Evolutionary conservation across 768 basidiomycete species (phyloP).

Genomic region (Termitomyces sp.): DNA sequence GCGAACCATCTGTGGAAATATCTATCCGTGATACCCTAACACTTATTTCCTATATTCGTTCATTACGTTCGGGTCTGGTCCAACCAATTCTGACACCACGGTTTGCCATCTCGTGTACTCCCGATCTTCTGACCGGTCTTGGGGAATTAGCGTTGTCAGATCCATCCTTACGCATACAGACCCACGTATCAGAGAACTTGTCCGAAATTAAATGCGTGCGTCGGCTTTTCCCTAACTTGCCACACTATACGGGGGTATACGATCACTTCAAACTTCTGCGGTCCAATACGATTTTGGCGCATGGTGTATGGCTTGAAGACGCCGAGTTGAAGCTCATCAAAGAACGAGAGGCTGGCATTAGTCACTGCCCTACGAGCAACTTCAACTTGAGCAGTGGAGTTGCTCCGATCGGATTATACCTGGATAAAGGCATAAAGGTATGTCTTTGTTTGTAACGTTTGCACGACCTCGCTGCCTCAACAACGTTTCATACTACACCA

Average conservation of each 20-base stretch:
- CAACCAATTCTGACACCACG: conserved; percentile 92
- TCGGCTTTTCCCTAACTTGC: conserved; percentile 56
- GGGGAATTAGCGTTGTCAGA: conserved; percentile 56
- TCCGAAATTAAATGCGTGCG: conserved; percentile 65
- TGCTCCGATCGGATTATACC: conserved; percentile 69
- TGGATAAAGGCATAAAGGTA: conserved; percentile 87
- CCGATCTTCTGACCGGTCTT: conserved; percentile 57
- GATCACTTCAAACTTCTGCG: conserved; percentile 73
- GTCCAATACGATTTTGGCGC: conserved; percentile 80
- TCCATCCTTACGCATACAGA: conserved; percentile 74
- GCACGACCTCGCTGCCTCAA: neutral
- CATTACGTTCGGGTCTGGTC: conserved; percentile 58
- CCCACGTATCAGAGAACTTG: conserved; percentile 85
- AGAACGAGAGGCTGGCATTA: conserved; percentile 62
- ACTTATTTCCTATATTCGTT: conserved; percentile 66
- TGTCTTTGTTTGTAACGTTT: conserved; percentile 6
- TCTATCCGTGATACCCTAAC: conserved; percentile 60
- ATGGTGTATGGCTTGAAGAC: conserved; percentile 75
- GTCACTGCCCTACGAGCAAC: conserved; percentile 94
- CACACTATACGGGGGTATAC: conserved; percentile 78
- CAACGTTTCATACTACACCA: conserved; percentile 23
- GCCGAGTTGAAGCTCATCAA: conserved; percentile 72
- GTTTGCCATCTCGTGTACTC: conserved; percentile 88
- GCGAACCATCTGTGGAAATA: conserved; percentile 51
- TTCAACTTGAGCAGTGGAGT: conserved; percentile 87